A percentile compares a stretch with the other conserved stretches of the same genome.
phyloP scores from a whole-genome alignment of 805 yeast genomes.

The Blastobotrys attinorum region DNA sequence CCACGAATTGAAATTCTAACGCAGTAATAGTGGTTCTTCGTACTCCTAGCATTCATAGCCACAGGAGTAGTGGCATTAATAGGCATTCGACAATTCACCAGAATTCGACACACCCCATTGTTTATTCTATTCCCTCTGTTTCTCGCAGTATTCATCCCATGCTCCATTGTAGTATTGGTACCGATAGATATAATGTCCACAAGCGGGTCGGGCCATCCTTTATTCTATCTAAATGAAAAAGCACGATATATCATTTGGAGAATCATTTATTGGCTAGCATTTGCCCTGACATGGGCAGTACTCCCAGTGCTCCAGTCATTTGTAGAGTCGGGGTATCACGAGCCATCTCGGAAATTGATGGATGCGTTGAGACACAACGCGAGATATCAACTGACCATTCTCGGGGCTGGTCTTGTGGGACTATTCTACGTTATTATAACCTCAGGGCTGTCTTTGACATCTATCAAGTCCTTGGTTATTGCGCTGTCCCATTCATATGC shows the following conservation, averaged over 20 bases:
- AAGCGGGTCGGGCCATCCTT: conserved; percentile 29
- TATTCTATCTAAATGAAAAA: conserved; percentile 42
- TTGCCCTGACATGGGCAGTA: conserved; percentile 67
- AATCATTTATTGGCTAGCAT: conserved; percentile 72
- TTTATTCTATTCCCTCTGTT: conserved; percentile 42
- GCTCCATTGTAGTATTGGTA: conserved; percentile 62
- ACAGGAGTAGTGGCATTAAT: conserved; percentile 28
- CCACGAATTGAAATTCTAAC: too few relatives aligned
- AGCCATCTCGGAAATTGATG: conserved; percentile 36
- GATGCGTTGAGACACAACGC: conserved; percentile 53
- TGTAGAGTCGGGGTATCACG: conserved; percentile 61
- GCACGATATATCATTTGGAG: conserved; percentile 60
- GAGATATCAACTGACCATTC: conserved; percentile 51
- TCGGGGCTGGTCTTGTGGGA: conserved; percentile 45
- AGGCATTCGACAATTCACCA: conserved; percentile 32
- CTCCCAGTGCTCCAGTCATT: conserved; percentile 68
- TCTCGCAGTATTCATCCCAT: conserved; percentile 63
- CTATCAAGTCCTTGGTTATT: conserved; percentile 59
- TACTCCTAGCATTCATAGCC: conserved; percentile 22
- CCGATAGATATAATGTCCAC: conserved; percentile 69
- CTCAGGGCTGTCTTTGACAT: conserved; percentile 46
- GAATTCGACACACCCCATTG: conserved; percentile 31
- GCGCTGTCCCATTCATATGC: conserved; percentile 75
- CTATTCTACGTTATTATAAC: conserved; percentile 51
- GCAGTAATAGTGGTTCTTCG: conserved; percentile 11